Evolutionary conservation across 768 basidiomycete species (phyloP).

Genomic region (Lactifluus piperatus): DNA sequence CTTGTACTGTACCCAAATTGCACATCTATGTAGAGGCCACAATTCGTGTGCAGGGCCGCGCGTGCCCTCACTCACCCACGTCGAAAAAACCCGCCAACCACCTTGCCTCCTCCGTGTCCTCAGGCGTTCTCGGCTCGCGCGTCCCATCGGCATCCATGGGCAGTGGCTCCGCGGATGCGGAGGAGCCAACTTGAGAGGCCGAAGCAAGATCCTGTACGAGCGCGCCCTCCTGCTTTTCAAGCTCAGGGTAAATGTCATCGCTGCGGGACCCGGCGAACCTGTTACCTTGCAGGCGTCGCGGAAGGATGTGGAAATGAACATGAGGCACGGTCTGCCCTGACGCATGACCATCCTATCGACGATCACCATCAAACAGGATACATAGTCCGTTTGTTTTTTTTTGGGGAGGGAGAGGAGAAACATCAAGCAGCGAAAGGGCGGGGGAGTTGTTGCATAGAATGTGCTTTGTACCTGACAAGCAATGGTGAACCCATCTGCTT

Average conservation of each 20-base stretch:
- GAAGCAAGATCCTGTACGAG: conserved; percentile 35
- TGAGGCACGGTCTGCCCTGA: conserved; percentile 86
- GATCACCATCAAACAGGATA: too few relatives aligned
- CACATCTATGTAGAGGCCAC: conserved; percentile 5
- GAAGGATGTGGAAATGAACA: conserved; percentile 93
- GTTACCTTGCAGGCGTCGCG: conserved; percentile 65
- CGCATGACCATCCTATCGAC: conserved; percentile 67
- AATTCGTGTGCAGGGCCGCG: too few relatives aligned
- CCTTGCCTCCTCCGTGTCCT: conserved; percentile 51
- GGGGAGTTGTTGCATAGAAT: background rate
- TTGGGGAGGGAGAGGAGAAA: too few relatives aligned
- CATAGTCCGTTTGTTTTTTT: too few relatives aligned
- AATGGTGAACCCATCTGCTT: conserved; percentile 75
- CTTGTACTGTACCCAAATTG: background rate
- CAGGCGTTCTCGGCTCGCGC: conserved; percentile 34
- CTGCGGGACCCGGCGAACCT: conserved; percentile 46
- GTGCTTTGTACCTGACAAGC: conserved; percentile 69
- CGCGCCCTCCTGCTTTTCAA: conserved; percentile 56
- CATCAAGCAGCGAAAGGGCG: background rate
- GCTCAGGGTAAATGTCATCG: conserved; percentile 70
- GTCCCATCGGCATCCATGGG: conserved; percentile 38
- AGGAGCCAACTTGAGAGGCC: background rate
- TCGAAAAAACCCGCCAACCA: conserved; percentile 41
- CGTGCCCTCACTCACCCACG: background rate
- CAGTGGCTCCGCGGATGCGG: conserved; percentile 25